phyloP scores from a whole-genome alignment of 208 protist genomes.

The Leishmania lainsoni region DNA sequence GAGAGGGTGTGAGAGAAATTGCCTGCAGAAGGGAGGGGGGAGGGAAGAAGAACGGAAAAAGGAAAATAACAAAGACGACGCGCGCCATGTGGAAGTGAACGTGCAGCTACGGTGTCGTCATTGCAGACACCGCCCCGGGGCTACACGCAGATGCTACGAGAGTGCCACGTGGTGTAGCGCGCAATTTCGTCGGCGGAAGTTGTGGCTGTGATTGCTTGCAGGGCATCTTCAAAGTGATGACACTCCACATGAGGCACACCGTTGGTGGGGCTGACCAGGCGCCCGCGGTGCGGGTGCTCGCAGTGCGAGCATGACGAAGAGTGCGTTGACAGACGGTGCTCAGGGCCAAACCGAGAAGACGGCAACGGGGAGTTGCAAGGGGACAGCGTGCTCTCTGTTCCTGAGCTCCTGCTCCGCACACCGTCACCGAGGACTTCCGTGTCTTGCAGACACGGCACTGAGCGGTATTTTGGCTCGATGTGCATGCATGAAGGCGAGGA shows the following conservation, averaged over 20 bases:
- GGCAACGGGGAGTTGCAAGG: background rate
- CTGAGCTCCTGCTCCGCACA: background rate
- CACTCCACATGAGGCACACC: slow-evolving; percentile 21
- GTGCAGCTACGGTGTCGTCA: background rate
- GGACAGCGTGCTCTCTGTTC: background rate
- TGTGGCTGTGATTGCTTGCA: slow-evolving; percentile 18
- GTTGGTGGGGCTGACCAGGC: background rate
- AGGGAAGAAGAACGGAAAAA: background rate
- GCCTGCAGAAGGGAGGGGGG: background rate
- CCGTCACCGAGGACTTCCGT: slow-evolving; percentile 5
- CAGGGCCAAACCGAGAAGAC: background rate
- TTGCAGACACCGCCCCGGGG: background rate
- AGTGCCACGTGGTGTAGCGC: slow-evolving; percentile 27
- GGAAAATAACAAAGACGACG: too few species aligned
- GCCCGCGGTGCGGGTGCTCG: background rate
- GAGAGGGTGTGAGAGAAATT: slow-evolving; percentile 2
- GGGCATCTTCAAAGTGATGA: slow-evolving; percentile 29
- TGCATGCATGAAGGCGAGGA: background rate
- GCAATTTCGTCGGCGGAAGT: slow-evolving; percentile 19
- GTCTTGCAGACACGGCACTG: background rate
- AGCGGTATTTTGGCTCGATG: too few species aligned
- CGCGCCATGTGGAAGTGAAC: background rate
- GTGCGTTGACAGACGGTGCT: background rate
- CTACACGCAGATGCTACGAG: background rate
- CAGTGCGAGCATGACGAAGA: background rate